Evolutionary conservation across 805 yeast species (phyloP).

Genomic region (Nakazawaea holstii): DNA sequence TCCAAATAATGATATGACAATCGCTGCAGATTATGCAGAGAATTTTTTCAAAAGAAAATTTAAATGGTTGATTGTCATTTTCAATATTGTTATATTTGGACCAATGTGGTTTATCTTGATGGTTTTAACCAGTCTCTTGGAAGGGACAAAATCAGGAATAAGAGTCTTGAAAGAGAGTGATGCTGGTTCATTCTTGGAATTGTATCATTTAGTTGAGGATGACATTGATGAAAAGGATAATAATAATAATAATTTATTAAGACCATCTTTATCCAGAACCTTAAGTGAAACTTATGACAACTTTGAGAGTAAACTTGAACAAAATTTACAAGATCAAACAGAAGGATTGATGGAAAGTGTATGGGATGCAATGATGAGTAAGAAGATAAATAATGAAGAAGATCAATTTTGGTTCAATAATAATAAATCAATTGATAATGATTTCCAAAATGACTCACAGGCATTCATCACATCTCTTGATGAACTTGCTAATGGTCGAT

Average conservation of each 20-base stretch:
- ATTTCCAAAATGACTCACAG: slow-evolving; percentile 12
- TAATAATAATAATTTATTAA: not conserved
- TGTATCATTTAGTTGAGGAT: slow-evolving; percentile 16
- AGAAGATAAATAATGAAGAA: slow-evolving; percentile 15
- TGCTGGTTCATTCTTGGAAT: slow-evolving; percentile 13
- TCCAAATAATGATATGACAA: not conserved
- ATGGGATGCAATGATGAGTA: slow-evolving; percentile 47
- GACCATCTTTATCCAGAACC: slow-evolving; percentile 20
- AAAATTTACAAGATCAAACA: slow-evolving; percentile 50
- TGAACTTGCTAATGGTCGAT: slow-evolving; percentile 12
- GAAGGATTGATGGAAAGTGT: slow-evolving; percentile 62
- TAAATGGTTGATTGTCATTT: slow-evolving; percentile 43
- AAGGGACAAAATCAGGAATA: slow-evolving; percentile 27
- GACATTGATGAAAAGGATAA: slow-evolving; percentile 16
- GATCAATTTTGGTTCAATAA: slow-evolving; percentile 16
- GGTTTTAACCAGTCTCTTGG: slow-evolving; percentile 33
- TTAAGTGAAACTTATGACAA: slow-evolving; percentile 22
- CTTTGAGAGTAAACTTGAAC: slow-evolving; percentile 28
- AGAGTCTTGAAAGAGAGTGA: slow-evolving; percentile 26
- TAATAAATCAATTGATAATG: not conserved
- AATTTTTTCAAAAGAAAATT: slow-evolving; percentile 32
- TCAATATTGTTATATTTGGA: slow-evolving; percentile 43
- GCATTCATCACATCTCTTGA: slow-evolving; percentile 10
- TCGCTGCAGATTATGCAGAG: slow-evolving; percentile 7
- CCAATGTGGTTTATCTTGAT: slow-evolving; percentile 66